Percentiles rank a stretch among this genome's conserved stretches.
phyloP scores from a whole-genome alignment of 2,329 filamentous ascomycete species.

The Cordyceps javanica region DNA sequence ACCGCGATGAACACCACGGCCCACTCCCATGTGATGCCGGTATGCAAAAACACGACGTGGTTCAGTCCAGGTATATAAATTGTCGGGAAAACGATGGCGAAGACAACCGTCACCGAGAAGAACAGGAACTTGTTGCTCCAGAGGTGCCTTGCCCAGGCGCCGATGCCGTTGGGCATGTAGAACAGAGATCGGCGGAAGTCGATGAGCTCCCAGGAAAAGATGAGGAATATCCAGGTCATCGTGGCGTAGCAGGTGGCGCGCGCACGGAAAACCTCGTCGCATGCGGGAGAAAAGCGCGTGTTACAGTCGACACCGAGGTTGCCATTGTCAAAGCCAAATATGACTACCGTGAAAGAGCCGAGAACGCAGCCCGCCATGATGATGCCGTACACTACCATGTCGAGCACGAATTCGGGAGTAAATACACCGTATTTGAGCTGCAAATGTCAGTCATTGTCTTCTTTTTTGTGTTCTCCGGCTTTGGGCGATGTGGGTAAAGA shows the following conservation, averaged over 20 bases:
- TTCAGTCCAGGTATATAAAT: constrained; percentile 66
- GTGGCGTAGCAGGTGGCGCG: constrained; percentile 61
- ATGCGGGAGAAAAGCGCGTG: constrained; percentile 40
- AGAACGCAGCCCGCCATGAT: constrained; percentile 57
- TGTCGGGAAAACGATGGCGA: constrained; percentile 51
- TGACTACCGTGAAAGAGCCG: constrained; percentile 49
- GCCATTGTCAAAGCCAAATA: constrained; percentile 50
- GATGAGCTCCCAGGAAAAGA: constrained; percentile 65
- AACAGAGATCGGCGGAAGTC: constrained; percentile 62
- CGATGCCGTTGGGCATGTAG: constrained; percentile 38
- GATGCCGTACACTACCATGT: constrained; percentile 58
- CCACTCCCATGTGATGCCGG: constrained; percentile 64
- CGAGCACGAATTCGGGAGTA: constrained; percentile 55
- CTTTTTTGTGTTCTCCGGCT: background rate
- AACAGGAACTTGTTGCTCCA: constrained; percentile 51
- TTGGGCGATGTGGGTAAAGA: background rate
- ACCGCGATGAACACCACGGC: constrained; percentile 57
- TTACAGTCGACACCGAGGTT: constrained; percentile 55
- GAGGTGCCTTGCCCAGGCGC: constrained; percentile 49
- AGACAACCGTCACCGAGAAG: constrained; percentile 44
- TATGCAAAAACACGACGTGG: constrained; percentile 58
- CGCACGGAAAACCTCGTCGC: constrained; percentile 55
- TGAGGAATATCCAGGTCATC: constrained; percentile 62
- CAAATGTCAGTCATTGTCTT: background rate
- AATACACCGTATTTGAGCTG: constrained; percentile 50